phyloP scores from a whole-genome alignment of 1,284 basidiomycete genomes.

The Cerrena zonata region DNA sequence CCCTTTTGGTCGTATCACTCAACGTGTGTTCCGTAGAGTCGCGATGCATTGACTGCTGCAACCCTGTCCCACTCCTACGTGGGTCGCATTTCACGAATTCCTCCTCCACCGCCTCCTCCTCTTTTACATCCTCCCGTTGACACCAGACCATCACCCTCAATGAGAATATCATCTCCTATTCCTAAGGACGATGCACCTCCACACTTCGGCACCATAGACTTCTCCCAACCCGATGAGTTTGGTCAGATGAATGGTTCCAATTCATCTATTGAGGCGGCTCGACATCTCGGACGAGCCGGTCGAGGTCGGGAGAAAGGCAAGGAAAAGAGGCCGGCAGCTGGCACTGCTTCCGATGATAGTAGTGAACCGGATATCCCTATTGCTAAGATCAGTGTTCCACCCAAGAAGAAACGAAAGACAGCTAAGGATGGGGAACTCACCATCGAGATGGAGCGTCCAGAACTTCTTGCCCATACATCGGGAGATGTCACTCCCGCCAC shows the following conservation, averaged over 20 bases:
- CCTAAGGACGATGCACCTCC: constrained; percentile 15
- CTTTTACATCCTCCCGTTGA: constrained; percentile 31
- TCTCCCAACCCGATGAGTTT: constrained; percentile 21
- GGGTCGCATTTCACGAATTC: constrained; percentile 56
- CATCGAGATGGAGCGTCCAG: constrained; percentile 38
- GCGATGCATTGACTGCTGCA: constrained; percentile 56
- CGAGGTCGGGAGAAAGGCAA: constrained; percentile 32
- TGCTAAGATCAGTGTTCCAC: constrained; percentile 30
- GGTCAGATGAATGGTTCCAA: constrained; percentile 18
- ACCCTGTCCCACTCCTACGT: constrained; percentile 62
- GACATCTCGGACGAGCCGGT: constrained; percentile 39
- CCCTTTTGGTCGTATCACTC: constrained; percentile 13
- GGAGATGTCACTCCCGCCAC: constrained; percentile 14
- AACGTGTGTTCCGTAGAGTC: constrained; percentile 43
- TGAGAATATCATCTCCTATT: constrained; percentile 22
- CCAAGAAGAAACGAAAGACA: constrained; percentile 48
- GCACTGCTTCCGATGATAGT: constrained; percentile 46
- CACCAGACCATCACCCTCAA: constrained; percentile 33
- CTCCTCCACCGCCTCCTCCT: constrained; percentile 46
- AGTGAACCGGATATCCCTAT: constrained; percentile 44
- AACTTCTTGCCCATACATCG: constrained; percentile 27
- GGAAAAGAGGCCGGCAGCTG: constrained; percentile 45
- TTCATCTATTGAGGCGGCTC: constrained; percentile 37
- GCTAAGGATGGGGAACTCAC: constrained; percentile 33
- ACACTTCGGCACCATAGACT: constrained; percentile 11